Percentiles rank a stretch among this genome's conserved stretches.
These are phyloP conservation scores for Plasmodium gaboni DNA, from an alignment of 169 alveolate genomes.

Conservation along the genomic window DNA sequence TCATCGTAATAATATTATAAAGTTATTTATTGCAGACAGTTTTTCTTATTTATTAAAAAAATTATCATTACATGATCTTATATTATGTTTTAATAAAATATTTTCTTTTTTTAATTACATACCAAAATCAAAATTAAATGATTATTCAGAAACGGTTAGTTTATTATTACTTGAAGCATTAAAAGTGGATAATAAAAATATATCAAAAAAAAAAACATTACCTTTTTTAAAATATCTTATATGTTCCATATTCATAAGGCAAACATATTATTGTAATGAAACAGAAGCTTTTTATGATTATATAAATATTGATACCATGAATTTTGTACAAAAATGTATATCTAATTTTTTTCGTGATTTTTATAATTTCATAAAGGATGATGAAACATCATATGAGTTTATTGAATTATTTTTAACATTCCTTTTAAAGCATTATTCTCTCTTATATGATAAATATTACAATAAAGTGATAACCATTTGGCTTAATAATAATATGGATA, in stretches of 20 bases:
- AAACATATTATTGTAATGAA: constrained; percentile 65
- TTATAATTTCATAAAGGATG: constrained; percentile 59
- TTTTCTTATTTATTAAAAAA: constrained; percentile 69
- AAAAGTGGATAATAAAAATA: constrained; percentile 51
- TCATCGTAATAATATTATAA: constrained; percentile 55
- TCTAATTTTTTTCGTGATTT: constrained; percentile 35
- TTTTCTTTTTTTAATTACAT: constrained; percentile 46
- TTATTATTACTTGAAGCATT: constrained; percentile 59
- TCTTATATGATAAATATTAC: constrained; percentile 21
- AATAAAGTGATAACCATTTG: not conserved
- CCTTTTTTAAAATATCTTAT: constrained; percentile 73
- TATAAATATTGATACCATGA: constrained; percentile 4
- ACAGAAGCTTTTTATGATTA: constrained; percentile 27
- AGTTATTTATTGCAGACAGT: constrained; percentile 73
- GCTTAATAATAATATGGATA: too few relatives aligned
- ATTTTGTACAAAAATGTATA: constrained; percentile 19
- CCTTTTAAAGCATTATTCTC: constrained; percentile 56
- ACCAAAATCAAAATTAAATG: constrained; percentile 34
- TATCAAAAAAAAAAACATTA: constrained; percentile 36
- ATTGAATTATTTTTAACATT: constrained; percentile 52
- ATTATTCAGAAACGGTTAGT: constrained; percentile 66
- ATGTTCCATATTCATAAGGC: constrained; percentile 28
- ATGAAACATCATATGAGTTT: constrained; percentile 46
- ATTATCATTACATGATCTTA: constrained; percentile 68
- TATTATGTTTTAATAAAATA: constrained; percentile 51